Conservation (phyloP, 441 rosid genomes). For the Pelargonium cotyledonis region DNA sequence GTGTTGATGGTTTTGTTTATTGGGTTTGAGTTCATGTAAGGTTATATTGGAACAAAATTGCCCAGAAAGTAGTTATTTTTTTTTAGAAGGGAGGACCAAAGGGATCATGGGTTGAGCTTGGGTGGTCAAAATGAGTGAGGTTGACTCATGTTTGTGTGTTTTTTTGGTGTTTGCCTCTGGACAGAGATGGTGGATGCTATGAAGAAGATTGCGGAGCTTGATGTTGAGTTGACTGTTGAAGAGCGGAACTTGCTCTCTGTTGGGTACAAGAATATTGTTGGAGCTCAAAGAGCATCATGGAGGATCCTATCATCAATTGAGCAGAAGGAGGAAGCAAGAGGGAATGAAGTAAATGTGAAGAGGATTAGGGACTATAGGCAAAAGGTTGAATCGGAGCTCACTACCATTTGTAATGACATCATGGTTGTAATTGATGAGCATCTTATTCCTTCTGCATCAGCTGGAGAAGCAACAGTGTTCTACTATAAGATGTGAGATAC, state of each 20-base stretch:
- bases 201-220: constrained; percentile 37
- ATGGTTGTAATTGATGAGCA: constrained; percentile 42
- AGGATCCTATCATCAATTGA: constrained; percentile 44
- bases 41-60: no score
- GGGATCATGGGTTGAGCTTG: not conserved
- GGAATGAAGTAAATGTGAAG: constrained; percentile 32
- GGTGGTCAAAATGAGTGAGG: not conserved
- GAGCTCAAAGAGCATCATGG: constrained; percentile 44
- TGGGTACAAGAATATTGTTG: constrained; percentile 39
- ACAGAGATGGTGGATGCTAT: constrained; percentile 40
- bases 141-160: not conserved
- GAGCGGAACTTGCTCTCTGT: constrained; percentile 41
- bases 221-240: constrained; percentile 34
- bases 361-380: constrained; percentile 41
- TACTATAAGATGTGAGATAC: constrained; percentile 39
- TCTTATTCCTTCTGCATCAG: constrained; percentile 36
- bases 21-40: not conserved
- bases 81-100: no score
- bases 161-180: not conserved
- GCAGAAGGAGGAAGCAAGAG: constrained; percentile 36
- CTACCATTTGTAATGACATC: constrained; percentile 35
- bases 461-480: constrained; percentile 37
- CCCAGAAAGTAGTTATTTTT: no score
- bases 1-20: not conserved
- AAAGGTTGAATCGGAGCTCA: constrained; percentile 36